Evolutionary conservation across 768 basidiomycete species (phyloP).

Genomic region (Exidia glandulosa): DNA sequence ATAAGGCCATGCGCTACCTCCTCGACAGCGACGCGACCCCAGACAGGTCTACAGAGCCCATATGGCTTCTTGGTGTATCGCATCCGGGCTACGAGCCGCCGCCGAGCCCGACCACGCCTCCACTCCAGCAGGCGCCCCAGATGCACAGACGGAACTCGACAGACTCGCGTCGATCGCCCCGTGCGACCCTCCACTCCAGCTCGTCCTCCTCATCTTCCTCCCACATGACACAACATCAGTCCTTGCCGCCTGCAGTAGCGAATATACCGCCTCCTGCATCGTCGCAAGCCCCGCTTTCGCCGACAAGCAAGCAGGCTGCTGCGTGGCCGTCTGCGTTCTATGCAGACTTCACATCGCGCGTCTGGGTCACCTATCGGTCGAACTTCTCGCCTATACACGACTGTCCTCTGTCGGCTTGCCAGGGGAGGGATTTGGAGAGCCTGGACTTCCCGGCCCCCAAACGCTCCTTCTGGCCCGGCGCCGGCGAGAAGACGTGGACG

Average conservation of each 20-base stretch:
- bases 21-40: slow-evolving; percentile 81
- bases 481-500: slow-evolving; percentile 70
- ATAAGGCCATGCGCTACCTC: slow-evolving; percentile 82
- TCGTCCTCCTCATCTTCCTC: slow-evolving; percentile 33
- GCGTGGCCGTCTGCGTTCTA: slow-evolving; percentile 78
- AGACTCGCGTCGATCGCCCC: slow-evolving; percentile 28
- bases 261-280: slow-evolving; percentile 24
- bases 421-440: not conserved
- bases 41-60: slow-evolving; percentile 70
- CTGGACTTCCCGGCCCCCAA: slow-evolving; percentile 16
- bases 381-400: slow-evolving; percentile 78
- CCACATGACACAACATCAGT: slow-evolving; percentile 18
- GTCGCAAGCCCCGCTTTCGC: slow-evolving; percentile 9
- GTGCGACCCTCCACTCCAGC: slow-evolving; percentile 32
- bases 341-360: slow-evolving; percentile 73
- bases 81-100: slow-evolving; percentile 62
- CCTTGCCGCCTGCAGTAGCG: slow-evolving; percentile 18
- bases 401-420: slow-evolving; percentile 28
- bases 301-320: slow-evolving; percentile 12
- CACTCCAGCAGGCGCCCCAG: slow-evolving; percentile 12
- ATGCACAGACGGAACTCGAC: slow-evolving; percentile 27
- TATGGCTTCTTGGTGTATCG: slow-evolving; percentile 81
- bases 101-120: slow-evolving; percentile 8
- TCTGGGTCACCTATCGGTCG: slow-evolving; percentile 89
- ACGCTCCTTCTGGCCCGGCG: slow-evolving; percentile 52